Evolutionary conservation across 306 rosid species (phyloP).

Genomic region (Quercus glauca): DNA sequence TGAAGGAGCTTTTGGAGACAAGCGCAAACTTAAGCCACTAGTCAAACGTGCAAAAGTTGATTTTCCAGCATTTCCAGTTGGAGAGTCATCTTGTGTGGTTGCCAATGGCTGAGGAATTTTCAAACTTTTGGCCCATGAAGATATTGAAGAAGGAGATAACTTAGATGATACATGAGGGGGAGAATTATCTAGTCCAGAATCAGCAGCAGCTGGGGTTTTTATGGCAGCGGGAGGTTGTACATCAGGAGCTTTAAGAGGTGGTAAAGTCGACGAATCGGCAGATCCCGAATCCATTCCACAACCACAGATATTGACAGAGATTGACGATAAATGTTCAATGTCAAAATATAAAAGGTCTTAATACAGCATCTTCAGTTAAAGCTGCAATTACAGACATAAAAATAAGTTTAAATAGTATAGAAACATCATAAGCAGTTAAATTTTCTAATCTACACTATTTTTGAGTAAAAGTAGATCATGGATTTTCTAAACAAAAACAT

Average conservation of each 20-base stretch:
- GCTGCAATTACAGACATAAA: conserved; percentile 27
- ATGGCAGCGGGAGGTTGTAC: conserved; percentile 32
- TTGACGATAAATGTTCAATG: conserved; percentile 26
- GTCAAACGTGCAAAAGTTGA: conserved; percentile 84
- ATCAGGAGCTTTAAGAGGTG: conserved; percentile 33
- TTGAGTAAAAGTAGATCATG: too few species aligned
- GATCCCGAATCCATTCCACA: conserved; percentile 67
- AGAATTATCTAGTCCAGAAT: conserved; percentile 44
- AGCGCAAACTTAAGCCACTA: conserved; percentile 74
- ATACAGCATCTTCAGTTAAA: conserved; percentile 26
- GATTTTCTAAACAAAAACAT: too few species aligned
- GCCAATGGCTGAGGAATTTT: conserved; percentile 68
- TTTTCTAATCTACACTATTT: not conserved
- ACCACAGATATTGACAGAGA: conserved; percentile 16
- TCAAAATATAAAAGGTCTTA: conserved; percentile 27
- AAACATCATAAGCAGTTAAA: conserved; percentile 4
- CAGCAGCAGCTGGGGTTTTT: conserved; percentile 34
- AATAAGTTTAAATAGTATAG: conserved; percentile 3
- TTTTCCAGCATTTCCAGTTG: conserved; percentile 64
- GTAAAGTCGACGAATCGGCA: conserved; percentile 38
- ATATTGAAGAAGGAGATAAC: conserved; percentile 55
- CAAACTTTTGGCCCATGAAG: conserved; percentile 91
- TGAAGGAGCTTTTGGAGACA: conserved; percentile 76
- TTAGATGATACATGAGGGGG: conserved; percentile 43
- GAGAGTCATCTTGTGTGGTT: conserved; percentile 59